Evolutionary conservation across 2,329 filamentous ascomycete genomes (phyloP).

Genomic region (Nigrograna mackinnonii): DNA sequence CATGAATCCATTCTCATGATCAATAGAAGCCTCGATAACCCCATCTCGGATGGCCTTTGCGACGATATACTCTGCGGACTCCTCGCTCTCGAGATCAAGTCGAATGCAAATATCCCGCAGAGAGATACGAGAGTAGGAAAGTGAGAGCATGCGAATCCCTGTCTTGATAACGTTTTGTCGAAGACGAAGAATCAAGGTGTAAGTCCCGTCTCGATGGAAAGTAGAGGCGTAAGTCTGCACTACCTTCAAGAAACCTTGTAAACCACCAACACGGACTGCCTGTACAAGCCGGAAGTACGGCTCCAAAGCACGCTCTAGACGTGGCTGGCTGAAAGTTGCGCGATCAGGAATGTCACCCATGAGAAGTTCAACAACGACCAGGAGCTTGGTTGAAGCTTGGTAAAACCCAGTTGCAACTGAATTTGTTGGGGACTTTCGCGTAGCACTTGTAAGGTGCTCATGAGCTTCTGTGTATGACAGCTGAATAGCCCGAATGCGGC

Average conservation of each 20-base stretch:
- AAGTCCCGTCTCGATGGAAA: constrained; percentile 93
- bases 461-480: constrained; percentile 96
- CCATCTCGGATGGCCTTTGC: constrained; percentile 98
- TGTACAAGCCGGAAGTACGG: constrained; percentile 95
- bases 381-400: constrained; percentile 93
- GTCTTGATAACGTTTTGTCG: constrained; percentile 99
- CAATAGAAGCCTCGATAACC: constrained; percentile 92
- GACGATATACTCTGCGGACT: constrained; percentile 98
- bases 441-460: constrained; percentile 89
- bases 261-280: constrained; percentile 92
- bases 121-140: constrained; percentile 97
- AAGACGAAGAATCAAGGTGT: constrained; percentile 90
- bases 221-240: constrained; percentile 80
- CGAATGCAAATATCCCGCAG: constrained; percentile 96
- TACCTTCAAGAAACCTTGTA: constrained; percentile 88
- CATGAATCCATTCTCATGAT: constrained; percentile 96
- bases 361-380: constrained; percentile 92
- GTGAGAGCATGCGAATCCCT: constrained; percentile 97
- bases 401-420: constrained; percentile 91
- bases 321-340: constrained; percentile 87
- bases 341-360: constrained; percentile 99
- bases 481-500: constrained; percentile 94
- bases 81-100: constrained; percentile 89
- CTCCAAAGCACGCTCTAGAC: constrained; percentile 82
- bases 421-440: constrained; percentile 90